phyloP scores from a whole-genome alignment of 2,329 filamentous ascomycete species.

The Fusarium sp. region DNA sequence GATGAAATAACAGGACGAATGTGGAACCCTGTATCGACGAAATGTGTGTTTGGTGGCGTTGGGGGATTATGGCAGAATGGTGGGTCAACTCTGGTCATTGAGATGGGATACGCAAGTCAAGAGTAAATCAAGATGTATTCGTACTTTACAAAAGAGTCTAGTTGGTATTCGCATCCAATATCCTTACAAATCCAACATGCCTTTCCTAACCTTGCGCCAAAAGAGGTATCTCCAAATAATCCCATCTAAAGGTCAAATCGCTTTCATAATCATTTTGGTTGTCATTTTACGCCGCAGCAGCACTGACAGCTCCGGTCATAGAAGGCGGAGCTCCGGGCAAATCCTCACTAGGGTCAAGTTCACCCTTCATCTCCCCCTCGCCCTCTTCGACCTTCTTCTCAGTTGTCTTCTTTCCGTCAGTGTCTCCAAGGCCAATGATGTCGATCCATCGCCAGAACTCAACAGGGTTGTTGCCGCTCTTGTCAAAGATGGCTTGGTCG shows the following conservation, averaged over 20 bases:
- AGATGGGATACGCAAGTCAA: conserved; percentile 15
- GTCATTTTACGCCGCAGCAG: conserved; percentile 33
- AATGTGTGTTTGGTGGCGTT: conserved; percentile 35
- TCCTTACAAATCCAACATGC: neutral
- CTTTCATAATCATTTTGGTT: conserved; percentile 34
- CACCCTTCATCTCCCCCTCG: conserved; percentile 50
- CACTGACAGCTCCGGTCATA: conserved; percentile 13
- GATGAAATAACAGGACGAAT: conserved; percentile 29
- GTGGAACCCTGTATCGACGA: conserved; percentile 39
- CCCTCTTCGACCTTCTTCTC: conserved; percentile 49
- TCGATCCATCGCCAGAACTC: conserved; percentile 65
- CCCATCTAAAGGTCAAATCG: conserved; percentile 19
- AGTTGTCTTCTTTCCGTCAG: conserved; percentile 45
- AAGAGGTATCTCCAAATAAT: conserved; percentile 30
- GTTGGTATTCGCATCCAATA: neutral
- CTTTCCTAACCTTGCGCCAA: conserved; percentile 21
- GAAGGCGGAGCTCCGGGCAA: conserved; percentile 1
- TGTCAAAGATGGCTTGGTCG: conserved; percentile 63
- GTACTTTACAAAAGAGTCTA: conserved; percentile 4
- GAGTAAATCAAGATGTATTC: conserved; percentile 11
- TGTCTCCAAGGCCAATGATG: conserved; percentile 59
- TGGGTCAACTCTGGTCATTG: conserved; percentile 28
- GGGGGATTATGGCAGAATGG: conserved; percentile 38
- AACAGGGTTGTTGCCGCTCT: conserved; percentile 52
- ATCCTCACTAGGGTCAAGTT: conserved; percentile 50